Conservation (phyloP, 106 monocot genomes). For the Amphibolis antarctica region DNA sequence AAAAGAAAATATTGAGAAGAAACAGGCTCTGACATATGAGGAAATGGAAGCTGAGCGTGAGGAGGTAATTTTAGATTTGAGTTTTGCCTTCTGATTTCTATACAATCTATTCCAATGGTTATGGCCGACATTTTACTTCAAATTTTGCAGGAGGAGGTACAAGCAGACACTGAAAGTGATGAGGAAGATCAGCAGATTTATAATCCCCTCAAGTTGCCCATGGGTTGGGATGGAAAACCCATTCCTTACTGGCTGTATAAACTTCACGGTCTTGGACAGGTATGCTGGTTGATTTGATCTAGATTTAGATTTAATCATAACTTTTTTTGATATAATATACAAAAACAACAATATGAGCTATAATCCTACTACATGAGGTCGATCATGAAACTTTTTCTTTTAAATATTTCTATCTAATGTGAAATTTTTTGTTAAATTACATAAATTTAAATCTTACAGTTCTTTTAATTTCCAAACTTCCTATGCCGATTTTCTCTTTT, state of each 20-base stretch:
- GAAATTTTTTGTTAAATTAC: too few species aligned
- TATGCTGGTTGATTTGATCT: constrained; percentile 6
- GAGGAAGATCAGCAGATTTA: constrained; percentile 96
- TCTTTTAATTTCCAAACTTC: too few species aligned
- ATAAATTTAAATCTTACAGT: too few species aligned
- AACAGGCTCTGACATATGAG: constrained; percentile 90
- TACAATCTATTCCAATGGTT: neutral
- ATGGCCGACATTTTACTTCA: too few species aligned
- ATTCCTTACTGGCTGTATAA: constrained; percentile 99
- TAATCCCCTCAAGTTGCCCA: constrained; percentile 95
- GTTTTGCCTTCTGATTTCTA: neutral
- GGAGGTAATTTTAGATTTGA: constrained; percentile 43
- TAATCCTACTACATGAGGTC: too few species aligned
- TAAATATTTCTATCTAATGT: too few species aligned
- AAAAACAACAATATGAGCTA: too few species aligned
- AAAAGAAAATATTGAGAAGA: constrained; percentile 94
- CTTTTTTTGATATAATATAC: too few species aligned
- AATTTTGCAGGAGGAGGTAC: constrained; percentile 68
- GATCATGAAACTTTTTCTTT: too few species aligned
- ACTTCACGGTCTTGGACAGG: constrained; percentile 98
- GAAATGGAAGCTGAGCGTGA: constrained; percentile 99
- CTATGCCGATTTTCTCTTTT: too few species aligned
- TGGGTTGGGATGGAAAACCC: constrained; percentile 99
- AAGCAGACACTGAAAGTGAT: constrained; percentile 90
- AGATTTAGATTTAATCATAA: too few species aligned